Percentiles rank a stretch among this genome's conserved stretches.
phyloP scores from a whole-genome alignment of 768 basidiomycete genomes.

The Suillus subalutaceus region DNA sequence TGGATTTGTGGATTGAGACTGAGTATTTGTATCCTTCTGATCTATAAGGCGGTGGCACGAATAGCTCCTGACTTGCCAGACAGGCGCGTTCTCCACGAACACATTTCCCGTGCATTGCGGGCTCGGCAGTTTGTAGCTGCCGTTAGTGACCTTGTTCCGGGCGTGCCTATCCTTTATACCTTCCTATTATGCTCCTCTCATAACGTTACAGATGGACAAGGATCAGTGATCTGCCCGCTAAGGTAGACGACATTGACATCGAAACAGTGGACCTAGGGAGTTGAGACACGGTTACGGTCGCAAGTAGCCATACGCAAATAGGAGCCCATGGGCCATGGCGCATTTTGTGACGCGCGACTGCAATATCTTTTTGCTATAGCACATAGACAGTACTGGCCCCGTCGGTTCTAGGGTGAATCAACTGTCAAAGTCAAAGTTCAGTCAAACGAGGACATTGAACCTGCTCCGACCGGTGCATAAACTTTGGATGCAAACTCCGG shows the following conservation, averaged over 20 bases:
- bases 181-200: neutral
- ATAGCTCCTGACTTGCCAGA: neutral
- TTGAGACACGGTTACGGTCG: neutral
- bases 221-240: neutral
- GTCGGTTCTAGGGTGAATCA: too few relatives aligned
- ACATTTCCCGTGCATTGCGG: neutral
- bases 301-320: too few relatives aligned
- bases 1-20: neutral
- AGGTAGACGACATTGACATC: neutral
- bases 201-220: neutral
- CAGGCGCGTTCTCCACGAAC: neutral
- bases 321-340: neutral
- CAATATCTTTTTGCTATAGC: neutral
- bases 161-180: neutral
- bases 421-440: too few relatives aligned
- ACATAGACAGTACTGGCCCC: too few relatives aligned
- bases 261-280: neutral
- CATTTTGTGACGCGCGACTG: neutral
- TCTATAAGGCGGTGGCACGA: neutral
- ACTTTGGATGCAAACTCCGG: too few relatives aligned
- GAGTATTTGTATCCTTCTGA: neutral
- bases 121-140: neutral
- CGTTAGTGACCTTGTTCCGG: too few relatives aligned
- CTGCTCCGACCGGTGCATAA: too few relatives aligned
- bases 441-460: too few relatives aligned